These are phyloP conservation scores for Pseudophaeomoniella oleicola DNA, from an alignment of 2,329 filamentous ascomycete genomes.

Conservation along the genomic window DNA sequence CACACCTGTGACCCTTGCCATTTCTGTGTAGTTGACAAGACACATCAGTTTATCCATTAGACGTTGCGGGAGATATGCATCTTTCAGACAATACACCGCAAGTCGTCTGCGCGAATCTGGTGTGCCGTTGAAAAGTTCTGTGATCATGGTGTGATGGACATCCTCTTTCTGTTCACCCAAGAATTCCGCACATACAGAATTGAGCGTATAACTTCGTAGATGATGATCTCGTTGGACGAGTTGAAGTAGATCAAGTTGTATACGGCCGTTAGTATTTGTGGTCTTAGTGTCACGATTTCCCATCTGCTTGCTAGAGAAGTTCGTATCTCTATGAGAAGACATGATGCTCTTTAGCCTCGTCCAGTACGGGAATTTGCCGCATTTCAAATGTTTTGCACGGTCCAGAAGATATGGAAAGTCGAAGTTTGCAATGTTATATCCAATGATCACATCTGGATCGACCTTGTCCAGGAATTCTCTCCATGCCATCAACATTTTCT, in stretches of 20 bases:
- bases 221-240: conserved; percentile 90
- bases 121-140: conserved; percentile 91
- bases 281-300: conserved; percentile 87
- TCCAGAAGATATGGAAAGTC: conserved; percentile 94
- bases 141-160: conserved; percentile 98
- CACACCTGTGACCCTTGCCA: conserved; percentile 97
- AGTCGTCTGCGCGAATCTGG: conserved; percentile 80
- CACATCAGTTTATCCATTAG: conserved; percentile 97
- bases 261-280: conserved; percentile 84
- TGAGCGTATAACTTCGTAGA: conserved; percentile 88
- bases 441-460: conserved; percentile 94
- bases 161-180: conserved; percentile 96
- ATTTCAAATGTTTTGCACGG: conserved; percentile 71
- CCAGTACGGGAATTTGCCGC: conserved; percentile 71
- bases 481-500: conserved; percentile 86
- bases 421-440: conserved; percentile 98
- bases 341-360: conserved; percentile 57
- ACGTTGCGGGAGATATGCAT: conserved; percentile 86
- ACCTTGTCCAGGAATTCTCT: conserved; percentile 77
- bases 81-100: conserved; percentile 92
- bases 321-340: conserved; percentile 63
- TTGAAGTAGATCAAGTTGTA: conserved; percentile 90
- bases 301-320: conserved; percentile 96
- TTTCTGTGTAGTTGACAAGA: conserved; percentile 97
- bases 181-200: conserved; percentile 91